Base-by-base conservation (phyloP, 2,329 filamentous ascomycete species). In the Coccinonectria pachysandricola region DNA sequence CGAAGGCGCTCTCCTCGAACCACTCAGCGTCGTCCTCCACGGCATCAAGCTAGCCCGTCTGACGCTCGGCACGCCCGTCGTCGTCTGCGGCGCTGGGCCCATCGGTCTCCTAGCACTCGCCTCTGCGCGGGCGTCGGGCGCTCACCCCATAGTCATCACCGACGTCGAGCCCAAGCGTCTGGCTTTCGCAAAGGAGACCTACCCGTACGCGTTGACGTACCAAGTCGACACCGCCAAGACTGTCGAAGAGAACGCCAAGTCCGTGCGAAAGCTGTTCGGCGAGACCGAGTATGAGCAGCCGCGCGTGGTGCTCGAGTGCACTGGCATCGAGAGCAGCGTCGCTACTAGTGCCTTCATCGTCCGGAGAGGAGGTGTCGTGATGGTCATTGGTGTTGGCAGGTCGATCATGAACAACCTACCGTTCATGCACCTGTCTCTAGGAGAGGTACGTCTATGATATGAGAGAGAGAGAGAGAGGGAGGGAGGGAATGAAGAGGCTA, bases 401-500 rank as follows among this genome's bases (percentile, higher is more conserved):
- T 54, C 64, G 14, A 57, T 69, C 6, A 75, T 79, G 68, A 72
- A 79, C 35, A 76, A 78, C 34, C 37, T 77, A 14, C 74, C 73
- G 0, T 78, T 79, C 35, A 79, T 78, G 74, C 71, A 78, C 44
- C 42, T 78, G 12, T 75, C 68, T 4, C 47, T 77, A 19, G 67
- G 69, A 4, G 73, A 77, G 59, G 65, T 68, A 33, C 35, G 55
- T 36, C 17, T 19, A 7, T 19, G 7, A n/a, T n/a, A n/a, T n/a
- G n/a, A n/a, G n/a, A n/a, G n/a, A n/a, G n/a, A n/a, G n/a, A n/a
- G n/a, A n/a, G n/a, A n/a, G n/a, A n/a, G n/a, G n/a, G n/a, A n/a
- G n/a, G n/a, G n/a, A n/a, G n/a, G n/a, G n/a, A n/a, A n/a, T n/a
- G n/a, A n/a, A n/a, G n/a, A n/a, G n/a, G n/a, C n/a, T n/a, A n/a